A percentile compares a stretch with the other conserved stretches of the same genome.
Conservation (phyloP, 495 filamentous ascomycete species). For the Poronia punctata region DNA sequence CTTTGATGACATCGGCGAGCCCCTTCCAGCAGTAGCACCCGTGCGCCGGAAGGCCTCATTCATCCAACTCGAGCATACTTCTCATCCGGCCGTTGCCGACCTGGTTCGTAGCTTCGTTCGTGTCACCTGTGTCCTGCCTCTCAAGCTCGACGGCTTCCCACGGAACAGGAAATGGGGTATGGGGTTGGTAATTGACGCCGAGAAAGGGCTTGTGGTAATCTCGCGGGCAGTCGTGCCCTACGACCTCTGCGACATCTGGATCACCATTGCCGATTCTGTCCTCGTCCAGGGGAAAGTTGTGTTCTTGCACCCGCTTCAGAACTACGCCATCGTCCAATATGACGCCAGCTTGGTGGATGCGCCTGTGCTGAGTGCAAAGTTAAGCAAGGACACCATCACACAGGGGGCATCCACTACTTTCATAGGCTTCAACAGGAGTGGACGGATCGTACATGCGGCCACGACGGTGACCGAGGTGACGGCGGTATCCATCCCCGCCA, state of each 20-base stretch:
- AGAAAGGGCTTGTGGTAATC: conserved; percentile 89
- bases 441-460: conserved; percentile 85
- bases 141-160: conserved; percentile 95
- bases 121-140: conserved; percentile 81
- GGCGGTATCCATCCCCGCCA: conserved; percentile 92
- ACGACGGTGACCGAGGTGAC: conserved; percentile 97
- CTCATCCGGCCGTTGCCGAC: conserved; percentile 81
- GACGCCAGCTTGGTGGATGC: conserved; percentile 88
- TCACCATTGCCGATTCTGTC: conserved; percentile 93
- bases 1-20: conserved; percentile 75
- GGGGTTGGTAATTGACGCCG: conserved; percentile 91
- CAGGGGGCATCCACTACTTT: conserved; percentile 89
- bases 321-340: conserved; percentile 93
- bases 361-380: conserved; percentile 79
- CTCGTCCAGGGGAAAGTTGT: conserved; percentile 89
- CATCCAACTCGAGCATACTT: conserved; percentile 82
- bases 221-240: conserved; percentile 92
- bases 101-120: conserved; percentile 92
- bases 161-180: conserved; percentile 88
- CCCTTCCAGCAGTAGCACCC: conserved; percentile 65
- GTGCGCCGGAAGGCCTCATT: conserved; percentile 77
- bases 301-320: conserved; percentile 97
- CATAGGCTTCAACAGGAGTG: conserved; percentile 94
- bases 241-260: conserved; percentile 89
- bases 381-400: conserved; percentile 74